phyloP scores from a whole-genome alignment of 805 yeast species.

The Teunomyces pallodes region DNA sequence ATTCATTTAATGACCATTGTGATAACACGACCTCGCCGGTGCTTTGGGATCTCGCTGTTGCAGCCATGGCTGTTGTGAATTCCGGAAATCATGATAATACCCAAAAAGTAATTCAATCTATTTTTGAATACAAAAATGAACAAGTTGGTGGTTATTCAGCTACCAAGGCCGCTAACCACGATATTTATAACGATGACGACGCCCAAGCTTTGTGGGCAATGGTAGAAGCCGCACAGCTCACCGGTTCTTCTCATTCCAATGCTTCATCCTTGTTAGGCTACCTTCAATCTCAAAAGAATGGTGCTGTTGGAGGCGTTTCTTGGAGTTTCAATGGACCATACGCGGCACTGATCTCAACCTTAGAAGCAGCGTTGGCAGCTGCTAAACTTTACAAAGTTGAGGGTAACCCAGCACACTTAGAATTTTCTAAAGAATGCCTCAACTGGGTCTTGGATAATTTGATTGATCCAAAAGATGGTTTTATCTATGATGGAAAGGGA shows the following conservation, averaged over 20 bases:
- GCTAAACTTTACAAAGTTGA: constrained; percentile 16
- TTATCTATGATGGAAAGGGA: constrained; percentile 22
- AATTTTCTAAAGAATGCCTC: constrained; percentile 17
- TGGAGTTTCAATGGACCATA: constrained; percentile 22
- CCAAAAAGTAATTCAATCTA: constrained; percentile 9
- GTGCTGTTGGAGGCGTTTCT: constrained; percentile 21
- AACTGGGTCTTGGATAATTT: constrained; percentile 14
- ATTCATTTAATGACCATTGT: constrained; percentile 16
- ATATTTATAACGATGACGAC: constrained; percentile 30
- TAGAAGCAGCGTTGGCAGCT: constrained; percentile 29
- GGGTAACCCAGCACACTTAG: constrained; percentile 9
- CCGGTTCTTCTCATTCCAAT: constrained; percentile 6
- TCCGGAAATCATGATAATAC: constrained; percentile 13
- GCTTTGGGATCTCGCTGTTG: constrained; percentile 25
- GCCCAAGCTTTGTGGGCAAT: constrained; percentile 27
- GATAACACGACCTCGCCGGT: constrained; percentile 12
- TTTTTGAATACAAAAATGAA: constrained; percentile 17
- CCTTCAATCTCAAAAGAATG: constrained; percentile 16
- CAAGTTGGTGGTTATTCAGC: constrained; percentile 23
- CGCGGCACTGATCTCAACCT: constrained; percentile 26
- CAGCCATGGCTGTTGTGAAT: constrained; percentile 19
- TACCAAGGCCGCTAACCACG: constrained; percentile 18
- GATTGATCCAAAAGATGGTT: constrained; percentile 19
- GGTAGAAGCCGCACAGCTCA: constrained; percentile 19
- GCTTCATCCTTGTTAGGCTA: constrained; percentile 15